Conservation (phyloP, 495 filamentous ascomycete species). For the Aspergillus mulundensis region DNA sequence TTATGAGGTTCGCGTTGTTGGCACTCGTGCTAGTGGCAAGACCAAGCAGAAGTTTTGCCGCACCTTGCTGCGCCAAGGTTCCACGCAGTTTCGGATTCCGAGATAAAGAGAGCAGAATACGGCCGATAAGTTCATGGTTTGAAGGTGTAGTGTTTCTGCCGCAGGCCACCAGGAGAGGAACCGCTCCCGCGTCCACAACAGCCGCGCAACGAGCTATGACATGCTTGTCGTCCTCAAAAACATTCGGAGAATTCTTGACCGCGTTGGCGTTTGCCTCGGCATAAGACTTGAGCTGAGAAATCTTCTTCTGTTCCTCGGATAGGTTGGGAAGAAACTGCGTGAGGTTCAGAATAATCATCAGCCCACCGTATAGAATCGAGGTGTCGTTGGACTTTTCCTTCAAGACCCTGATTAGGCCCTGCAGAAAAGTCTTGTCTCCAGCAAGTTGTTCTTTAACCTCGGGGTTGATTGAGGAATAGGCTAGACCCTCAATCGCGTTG, state of each 20-base stretch:
- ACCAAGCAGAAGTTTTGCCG: conserved; percentile 74
- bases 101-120: conserved; percentile 72
- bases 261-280: conserved; percentile 70
- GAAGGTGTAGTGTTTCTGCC: conserved; percentile 64
- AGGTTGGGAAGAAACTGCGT: conserved; percentile 74
- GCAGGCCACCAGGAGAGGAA: conserved; percentile 68
- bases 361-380: conserved; percentile 73
- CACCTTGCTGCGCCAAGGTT: conserved; percentile 83
- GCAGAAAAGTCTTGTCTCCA: conserved; percentile 60
- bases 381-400: conserved; percentile 57
- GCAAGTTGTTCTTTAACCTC: conserved; percentile 76
- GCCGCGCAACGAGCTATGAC: conserved; percentile 72
- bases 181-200: conserved; percentile 70
- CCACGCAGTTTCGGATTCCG: conserved; percentile 67
- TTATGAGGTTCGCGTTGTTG: conserved; percentile 47
- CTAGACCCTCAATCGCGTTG: conserved; percentile 84
- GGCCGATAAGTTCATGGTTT: conserved; percentile 60
- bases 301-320: conserved; percentile 86
- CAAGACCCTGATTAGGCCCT: conserved; percentile 60
- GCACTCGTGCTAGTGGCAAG: conserved; percentile 46
- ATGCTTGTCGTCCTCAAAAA: conserved; percentile 66
- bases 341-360: conserved; percentile 80
- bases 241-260: conserved; percentile 52
- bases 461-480: conserved; percentile 80
- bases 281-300: conserved; percentile 87